Evolutionary conservation across 345 rosid genomes (phyloP).

Genomic region (Euclidium syriacum): DNA sequence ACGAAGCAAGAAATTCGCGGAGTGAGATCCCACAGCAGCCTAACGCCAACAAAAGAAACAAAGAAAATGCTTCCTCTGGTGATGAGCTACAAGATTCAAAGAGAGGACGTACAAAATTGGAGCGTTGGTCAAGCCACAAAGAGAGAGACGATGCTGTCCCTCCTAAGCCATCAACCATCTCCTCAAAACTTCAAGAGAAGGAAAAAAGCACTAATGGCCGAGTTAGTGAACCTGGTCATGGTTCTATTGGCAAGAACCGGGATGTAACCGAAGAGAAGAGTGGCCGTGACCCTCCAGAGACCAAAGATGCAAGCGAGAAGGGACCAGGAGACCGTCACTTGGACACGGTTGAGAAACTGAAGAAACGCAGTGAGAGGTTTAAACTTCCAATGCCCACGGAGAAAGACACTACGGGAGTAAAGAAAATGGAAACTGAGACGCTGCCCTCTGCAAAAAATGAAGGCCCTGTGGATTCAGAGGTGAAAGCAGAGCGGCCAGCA

Average conservation of each 20-base stretch:
- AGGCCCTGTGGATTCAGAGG: constrained; percentile 52
- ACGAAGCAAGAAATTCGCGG: constrained; percentile 40
- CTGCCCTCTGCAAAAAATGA: constrained; percentile 51
- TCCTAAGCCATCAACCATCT: constrained; percentile 49
- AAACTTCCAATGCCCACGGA: constrained; percentile 89
- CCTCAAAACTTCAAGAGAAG: constrained; percentile 55
- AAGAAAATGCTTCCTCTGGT: constrained; percentile 62
- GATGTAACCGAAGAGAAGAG: constrained; percentile 41
- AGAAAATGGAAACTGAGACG: constrained; percentile 61
- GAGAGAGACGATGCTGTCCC: constrained; percentile 62
- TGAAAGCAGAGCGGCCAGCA: constrained; percentile 86
- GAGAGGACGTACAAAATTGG: constrained; percentile 84
- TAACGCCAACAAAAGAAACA: constrained; percentile 48
- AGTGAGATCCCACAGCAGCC: constrained; percentile 36
- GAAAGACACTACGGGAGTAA: constrained; percentile 47
- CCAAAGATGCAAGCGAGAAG: constrained; percentile 50
- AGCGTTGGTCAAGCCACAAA: constrained; percentile 93
- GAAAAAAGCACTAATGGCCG: constrained; percentile 42
- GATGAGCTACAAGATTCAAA: constrained; percentile 74
- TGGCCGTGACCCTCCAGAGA: constrained; percentile 39
- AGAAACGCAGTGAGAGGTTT: constrained; percentile 97
- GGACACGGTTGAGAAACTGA: constrained; percentile 93
- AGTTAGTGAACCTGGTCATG: constrained; percentile 36
- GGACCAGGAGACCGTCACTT: constrained; percentile 63
- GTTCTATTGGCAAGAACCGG: constrained; percentile 37